Base-by-base conservation (phyloP, 2,329 filamentous ascomycete genomes). In the Aspergillus sp. region DNA sequence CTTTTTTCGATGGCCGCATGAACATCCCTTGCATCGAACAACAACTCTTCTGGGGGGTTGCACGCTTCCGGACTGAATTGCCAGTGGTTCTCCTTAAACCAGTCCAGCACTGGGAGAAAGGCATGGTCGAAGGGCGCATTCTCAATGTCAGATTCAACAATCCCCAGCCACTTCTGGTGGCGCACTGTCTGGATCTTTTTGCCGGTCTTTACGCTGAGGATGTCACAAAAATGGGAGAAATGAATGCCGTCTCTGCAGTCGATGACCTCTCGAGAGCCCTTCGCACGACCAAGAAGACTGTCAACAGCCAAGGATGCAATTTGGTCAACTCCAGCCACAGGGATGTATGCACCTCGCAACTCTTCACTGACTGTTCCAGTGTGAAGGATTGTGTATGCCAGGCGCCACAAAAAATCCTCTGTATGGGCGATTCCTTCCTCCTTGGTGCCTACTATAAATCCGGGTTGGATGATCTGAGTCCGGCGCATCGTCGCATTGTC, bases 361-460 rank as follows among this genome's bases (percentile, higher is more conserved):
- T 48, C 45, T 8, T 44, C 17, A 36, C 45, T 48, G n/a, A 52
- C 35, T 2, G 19, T 13, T 5, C 24, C 36, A 26, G 46, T 35
- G 9, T 35, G 20, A 5, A 44, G 13, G 30, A 52, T 35, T 8
- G 44, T 43, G 36, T 35, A 47, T 7, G 50, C 50, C 6, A 52
- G 26, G 3, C 50, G 50, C 50, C 45, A 52, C 2, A 52, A 17
- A 42, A 52, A 52, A 16, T 52, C 50, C 16, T 52, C 50, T 13
- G 38, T 33, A 17, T 52, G 50, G 7, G 50, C 45, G 19, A 48
- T 47, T 10, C 50, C 50, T 44, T 52, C 50, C 17, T 24, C 17
- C 17, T 32, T 43, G 4, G 50, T 52, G 3, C 50, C 50, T 13
- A 38, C 38, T 30, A 48, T 48, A 24, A 24, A 46, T 8, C 44